Evolutionary conservation across 2,329 filamentous ascomycete species (phyloP).

Genomic region (Helotiales sp.): DNA sequence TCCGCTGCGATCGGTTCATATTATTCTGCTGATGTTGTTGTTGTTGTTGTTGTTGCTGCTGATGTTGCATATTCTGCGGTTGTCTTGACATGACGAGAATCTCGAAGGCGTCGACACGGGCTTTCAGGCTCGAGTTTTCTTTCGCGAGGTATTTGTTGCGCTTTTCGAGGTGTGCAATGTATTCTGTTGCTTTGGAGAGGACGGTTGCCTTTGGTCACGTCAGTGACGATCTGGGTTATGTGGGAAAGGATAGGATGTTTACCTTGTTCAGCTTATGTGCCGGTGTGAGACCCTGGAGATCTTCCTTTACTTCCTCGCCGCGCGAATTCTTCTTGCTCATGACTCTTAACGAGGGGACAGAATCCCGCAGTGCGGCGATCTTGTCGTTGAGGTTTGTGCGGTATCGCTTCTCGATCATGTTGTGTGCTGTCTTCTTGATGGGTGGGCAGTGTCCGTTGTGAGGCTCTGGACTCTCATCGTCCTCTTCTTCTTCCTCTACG

Average conservation of each 20-base stretch:
- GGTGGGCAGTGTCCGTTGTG: conserved; percentile 45
- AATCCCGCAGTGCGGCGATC: conserved; percentile 75
- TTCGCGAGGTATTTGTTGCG: conserved; percentile 81
- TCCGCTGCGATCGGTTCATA: not conserved
- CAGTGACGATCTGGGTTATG: conserved; percentile 1
- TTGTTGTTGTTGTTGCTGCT: conserved; percentile 18
- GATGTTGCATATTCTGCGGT: conserved; percentile 7
- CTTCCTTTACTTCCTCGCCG: conserved; percentile 64
- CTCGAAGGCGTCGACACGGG: conserved; percentile 75
- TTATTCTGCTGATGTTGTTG: conserved; percentile 14
- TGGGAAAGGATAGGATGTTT: not conserved
- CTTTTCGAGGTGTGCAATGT: conserved; percentile 92
- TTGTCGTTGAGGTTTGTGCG: conserved; percentile 85
- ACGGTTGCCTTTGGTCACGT: conserved; percentile 50
- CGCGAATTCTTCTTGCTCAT: conserved; percentile 52
- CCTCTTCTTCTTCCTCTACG: conserved; percentile 52
- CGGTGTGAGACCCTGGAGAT: conserved; percentile 62
- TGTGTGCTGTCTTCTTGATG: conserved; percentile 79
- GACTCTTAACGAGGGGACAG: conserved; percentile 70
- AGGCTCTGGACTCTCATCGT: conserved; percentile 46
- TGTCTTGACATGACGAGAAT: conserved; percentile 73
- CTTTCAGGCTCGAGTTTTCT: conserved; percentile 79
- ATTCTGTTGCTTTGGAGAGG: conserved; percentile 92
- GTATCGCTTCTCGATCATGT: conserved; percentile 86
- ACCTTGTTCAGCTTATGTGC: conserved; percentile 74